Evolutionary conservation across 805 yeast genomes (phyloP), one percentile per base, ranked within the genome.

Genomic region (Wickerhamiella vanderwaltii): DNA sequence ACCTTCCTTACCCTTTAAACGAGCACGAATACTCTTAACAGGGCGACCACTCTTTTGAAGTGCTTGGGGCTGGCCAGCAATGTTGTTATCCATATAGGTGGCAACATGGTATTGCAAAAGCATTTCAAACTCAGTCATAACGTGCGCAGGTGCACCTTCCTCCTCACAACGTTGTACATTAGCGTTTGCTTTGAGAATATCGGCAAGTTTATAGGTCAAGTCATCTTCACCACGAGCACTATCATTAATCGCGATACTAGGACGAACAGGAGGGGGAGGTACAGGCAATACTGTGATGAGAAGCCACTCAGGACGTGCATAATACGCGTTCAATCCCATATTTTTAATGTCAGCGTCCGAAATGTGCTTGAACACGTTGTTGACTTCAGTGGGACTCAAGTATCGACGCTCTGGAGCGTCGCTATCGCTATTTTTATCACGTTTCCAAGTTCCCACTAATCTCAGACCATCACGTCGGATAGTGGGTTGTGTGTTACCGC

Each of bases 61-160:
- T 25, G 99, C 98, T 63, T 88, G 98, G 0, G 98, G 99, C 66
- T 91, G 98, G 48, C 99, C 98, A 11, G 98, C 98, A 63, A 91
- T 91, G 66, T 91, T 97, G 61, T 91, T 91, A 66, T 91, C 98
- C 99, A 91, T 91, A 60, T 91, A 91, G 0, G 99, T 91, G 6
- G 99, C 99, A 40, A 91, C 96, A 56, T 91, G 99, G 62, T 86
- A 91, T 61, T 91, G 99, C 46, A 91, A 68, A 52, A 91, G 73
- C 33, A 94, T 81, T 62, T 91, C 98, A 58, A 91, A 88, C 64
- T 91, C 99, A 58, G 83, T 83, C 53, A 91, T 81, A 33, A 93
- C 97, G 61, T 91, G 99, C 55, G 88, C 96, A 12, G 99, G 98
- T 3, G 97, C 93, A 51, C 99, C 99, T 61, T 93, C 97, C 74